Percentiles rank a stretch among this genome's conserved stretches.
Conservation (phyloP, 768 basidiomycete genomes). For the Mycena indigotica region DNA sequence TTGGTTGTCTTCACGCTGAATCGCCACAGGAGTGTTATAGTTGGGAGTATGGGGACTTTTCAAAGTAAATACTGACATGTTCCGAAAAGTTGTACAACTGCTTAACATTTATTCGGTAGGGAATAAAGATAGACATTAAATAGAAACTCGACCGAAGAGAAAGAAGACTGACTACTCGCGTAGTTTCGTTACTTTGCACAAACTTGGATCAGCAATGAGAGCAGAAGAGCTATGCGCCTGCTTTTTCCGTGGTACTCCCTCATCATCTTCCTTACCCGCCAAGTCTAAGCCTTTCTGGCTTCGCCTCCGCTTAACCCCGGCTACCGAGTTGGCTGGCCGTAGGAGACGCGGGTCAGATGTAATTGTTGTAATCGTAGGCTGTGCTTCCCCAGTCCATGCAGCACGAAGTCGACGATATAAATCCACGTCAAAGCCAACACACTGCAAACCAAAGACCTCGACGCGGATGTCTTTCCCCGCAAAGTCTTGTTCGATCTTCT, state of each 20-base stretch:
- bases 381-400: neutral
- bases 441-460: neutral
- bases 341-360: neutral
- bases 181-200: too few relatives aligned
- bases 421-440: neutral
- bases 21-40: conserved; percentile 56
- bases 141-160: too few relatives aligned
- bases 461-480: neutral
- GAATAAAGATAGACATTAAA: too few relatives aligned
- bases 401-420: neutral
- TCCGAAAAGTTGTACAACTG: neutral
- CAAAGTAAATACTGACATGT: neutral
- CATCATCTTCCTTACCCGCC: too few relatives aligned
- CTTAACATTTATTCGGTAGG: neutral
- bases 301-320: neutral
- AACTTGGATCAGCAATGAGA: too few relatives aligned
- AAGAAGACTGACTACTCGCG: too few relatives aligned
- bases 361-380: neutral
- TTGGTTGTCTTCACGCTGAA: neutral
- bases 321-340: neutral
- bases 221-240: too few relatives aligned
- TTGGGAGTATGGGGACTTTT: conserved; percentile 58
- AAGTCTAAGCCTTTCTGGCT: too few relatives aligned
- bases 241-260: too few relatives aligned
- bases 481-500: neutral